Percentiles rank a stretch among this genome's conserved stretches.
phyloP scores from a whole-genome alignment of 2,329 filamentous ascomycete genomes.

The Talaromyces islandicus region DNA sequence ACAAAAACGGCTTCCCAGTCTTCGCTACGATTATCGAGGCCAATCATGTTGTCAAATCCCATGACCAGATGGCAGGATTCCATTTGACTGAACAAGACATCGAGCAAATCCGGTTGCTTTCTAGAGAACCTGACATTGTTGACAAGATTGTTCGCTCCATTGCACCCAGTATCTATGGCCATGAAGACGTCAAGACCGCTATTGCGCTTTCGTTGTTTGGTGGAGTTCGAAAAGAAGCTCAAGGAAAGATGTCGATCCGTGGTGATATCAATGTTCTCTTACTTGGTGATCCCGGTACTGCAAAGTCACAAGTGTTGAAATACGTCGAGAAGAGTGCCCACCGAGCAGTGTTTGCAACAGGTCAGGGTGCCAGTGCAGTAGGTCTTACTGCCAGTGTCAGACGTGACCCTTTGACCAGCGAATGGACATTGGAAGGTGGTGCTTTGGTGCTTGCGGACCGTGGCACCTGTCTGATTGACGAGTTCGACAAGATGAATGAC shows the following conservation, averaged over 20 bases:
- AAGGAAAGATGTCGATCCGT: conserved; percentile 82
- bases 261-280: conserved; percentile 97
- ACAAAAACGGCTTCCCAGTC: conserved; percentile 96
- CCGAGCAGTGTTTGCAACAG: conserved; percentile 92
- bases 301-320: conserved; percentile 95
- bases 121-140: conserved; percentile 82
- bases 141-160: conserved; percentile 92
- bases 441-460: conserved; percentile 91
- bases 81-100: conserved; percentile 93
- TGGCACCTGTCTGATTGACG: conserved; percentile 92
- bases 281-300: conserved; percentile 93
- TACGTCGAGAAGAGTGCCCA: conserved; percentile 98
- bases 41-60: conserved; percentile 93
- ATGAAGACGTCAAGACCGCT: conserved; percentile 94
- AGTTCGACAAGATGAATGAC: conserved; percentile 99
- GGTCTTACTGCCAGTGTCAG: conserved; percentile 96
- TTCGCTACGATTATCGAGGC: conserved; percentile 97
- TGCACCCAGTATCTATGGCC: conserved; percentile 94
- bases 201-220: conserved; percentile 91
- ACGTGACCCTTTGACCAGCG: conserved; percentile 87
- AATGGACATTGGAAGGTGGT: conserved; percentile 96
- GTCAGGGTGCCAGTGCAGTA: conserved; percentile 93
- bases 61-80: conserved; percentile 96
- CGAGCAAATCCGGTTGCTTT: conserved; percentile 78
- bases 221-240: conserved; percentile 85